Base-by-base conservation (phyloP, 768 basidiomycete genomes). In the Russula compacta region DNA sequence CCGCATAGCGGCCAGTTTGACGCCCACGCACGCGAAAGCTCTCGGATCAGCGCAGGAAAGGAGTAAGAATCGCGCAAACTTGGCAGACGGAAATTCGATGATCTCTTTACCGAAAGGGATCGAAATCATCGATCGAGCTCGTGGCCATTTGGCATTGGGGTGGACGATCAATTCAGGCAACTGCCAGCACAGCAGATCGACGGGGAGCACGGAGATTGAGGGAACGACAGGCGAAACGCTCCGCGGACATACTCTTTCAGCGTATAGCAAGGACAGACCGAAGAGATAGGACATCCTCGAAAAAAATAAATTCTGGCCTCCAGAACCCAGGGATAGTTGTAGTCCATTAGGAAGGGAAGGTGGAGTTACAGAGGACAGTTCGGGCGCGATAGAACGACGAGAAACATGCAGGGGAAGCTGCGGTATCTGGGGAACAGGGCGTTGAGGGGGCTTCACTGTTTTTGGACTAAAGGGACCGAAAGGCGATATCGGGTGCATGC, bases 121-220 rank as follows among this genome's bases (percentile, higher is more conserved):
- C 19, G 17, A 42, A 35, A n/a, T 29, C 29, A n/a, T 47, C 24
- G 36, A 48, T 39, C 24, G 21, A 43, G 40, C 17, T 38, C 44
- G 56, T 50, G 48, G 47, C 40, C 48, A 36, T 40, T 50, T 48
- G 21, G 24, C 12, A 51, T 56, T 56, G 46, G 40, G 3, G 19
- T 33, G 44, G 29, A 50, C 5, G 32, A 51, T 17, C 32, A 29
- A 10, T 6, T 7, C 33, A n/a, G 6, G 32, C n/a, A 33, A 6
- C 35, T 62, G 56, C 56, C 61, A 58, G 61, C 50, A 46, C 12
- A 35, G 50, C 49, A 39, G 38, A 9, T 15, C 53, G 19, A 17
- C 38, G 11, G 3, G 7, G n/a, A 17, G 15, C 32, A 24, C 36
- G 48, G 44, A 8, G 38, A 58, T 40, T 40, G 21, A 21, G 6